Evolutionary conservation across 2,329 filamentous ascomycete genomes (phyloP).

Genomic region (Camillea tinctor): DNA sequence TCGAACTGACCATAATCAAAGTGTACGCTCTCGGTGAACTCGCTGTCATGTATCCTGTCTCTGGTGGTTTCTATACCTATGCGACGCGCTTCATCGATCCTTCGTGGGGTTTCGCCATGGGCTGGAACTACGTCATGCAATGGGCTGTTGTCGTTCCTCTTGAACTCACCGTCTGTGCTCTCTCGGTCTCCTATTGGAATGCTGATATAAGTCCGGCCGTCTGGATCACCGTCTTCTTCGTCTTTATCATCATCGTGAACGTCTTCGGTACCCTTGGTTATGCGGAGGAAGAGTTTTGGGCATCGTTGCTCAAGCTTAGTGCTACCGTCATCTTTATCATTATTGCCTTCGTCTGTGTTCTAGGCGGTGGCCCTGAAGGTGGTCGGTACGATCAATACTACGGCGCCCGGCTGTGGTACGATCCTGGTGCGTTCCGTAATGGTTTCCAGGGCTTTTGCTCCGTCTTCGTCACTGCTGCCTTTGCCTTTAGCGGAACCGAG

Average conservation of each 20-base stretch:
- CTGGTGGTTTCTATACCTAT: conserved; percentile 52
- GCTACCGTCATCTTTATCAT: conserved; percentile 65
- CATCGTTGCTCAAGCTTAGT: conserved; percentile 54
- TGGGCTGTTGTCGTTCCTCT: conserved; percentile 48
- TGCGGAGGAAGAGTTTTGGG: conserved; percentile 60
- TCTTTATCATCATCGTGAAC: conserved; percentile 51
- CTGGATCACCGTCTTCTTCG: conserved; percentile 57
- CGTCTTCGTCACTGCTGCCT: conserved; percentile 71
- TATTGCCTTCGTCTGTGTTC: conserved; percentile 56
- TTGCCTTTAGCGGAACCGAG: conserved; percentile 71
- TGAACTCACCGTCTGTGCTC: conserved; percentile 47
- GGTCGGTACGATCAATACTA: conserved; percentile 46
- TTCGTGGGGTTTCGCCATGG: conserved; percentile 44
- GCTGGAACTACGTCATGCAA: conserved; percentile 47
- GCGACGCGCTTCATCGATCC: conserved; percentile 51
- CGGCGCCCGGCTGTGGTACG: conserved; percentile 50
- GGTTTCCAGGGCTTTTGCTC: conserved; percentile 74
- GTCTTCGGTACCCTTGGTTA: conserved; percentile 57
- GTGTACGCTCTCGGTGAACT: conserved; percentile 58
- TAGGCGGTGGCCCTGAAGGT: conserved; percentile 56
- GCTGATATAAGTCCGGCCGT: conserved; percentile 44
- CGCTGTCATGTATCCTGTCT: conserved; percentile 49
- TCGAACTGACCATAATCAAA: conserved; percentile 10
- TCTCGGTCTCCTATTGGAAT: conserved; percentile 51
- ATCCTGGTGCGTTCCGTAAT: conserved; percentile 61